phyloP scores from a whole-genome alignment of 2,329 filamentous ascomycete species.

The Knufia petricola region DNA sequence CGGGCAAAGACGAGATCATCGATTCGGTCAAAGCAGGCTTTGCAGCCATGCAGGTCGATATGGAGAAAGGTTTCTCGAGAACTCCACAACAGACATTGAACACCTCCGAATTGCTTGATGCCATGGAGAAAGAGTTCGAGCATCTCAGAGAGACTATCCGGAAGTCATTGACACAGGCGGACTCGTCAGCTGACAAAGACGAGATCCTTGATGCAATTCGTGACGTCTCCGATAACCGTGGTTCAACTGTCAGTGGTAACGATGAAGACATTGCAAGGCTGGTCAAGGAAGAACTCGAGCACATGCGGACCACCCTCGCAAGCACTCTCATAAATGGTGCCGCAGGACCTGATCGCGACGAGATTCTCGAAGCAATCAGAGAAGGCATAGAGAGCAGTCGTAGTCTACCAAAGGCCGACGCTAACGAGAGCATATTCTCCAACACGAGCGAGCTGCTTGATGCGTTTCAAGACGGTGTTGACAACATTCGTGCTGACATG shows the following conservation, averaged over 20 bases:
- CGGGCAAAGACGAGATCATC: conserved; percentile 68
- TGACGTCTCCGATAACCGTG: conserved; percentile 23
- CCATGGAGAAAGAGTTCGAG: conserved; percentile 73
- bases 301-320: conserved; percentile 49
- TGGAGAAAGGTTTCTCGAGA: conserved; percentile 44
- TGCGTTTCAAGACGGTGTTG: conserved; percentile 59
- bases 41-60: conserved; percentile 50
- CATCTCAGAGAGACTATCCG: conserved; percentile 70
- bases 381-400: conserved; percentile 46
- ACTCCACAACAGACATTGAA: conserved; percentile 38
- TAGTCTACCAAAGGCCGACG: conserved; percentile 44
- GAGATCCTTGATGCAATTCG: conserved; percentile 52
- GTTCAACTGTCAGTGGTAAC: conserved; percentile 28
- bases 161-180: conserved; percentile 53
- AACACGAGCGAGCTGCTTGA: conserved; percentile 52
- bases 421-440: conserved; percentile 45
- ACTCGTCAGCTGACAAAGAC: conserved; percentile 47
- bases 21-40: conserved; percentile 57
- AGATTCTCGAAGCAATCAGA: conserved; percentile 49
- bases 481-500: conserved; percentile 65
- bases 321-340: conserved; percentile 40
- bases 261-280: conserved; percentile 39
- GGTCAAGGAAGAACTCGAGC: conserved; percentile 52
- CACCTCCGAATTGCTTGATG: conserved; percentile 58
- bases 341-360: conserved; percentile 46